These are phyloP conservation scores for Aphanomyces invadans DNA, from an alignment of 352 stramenopile species.

Conservation along the genomic window DNA sequence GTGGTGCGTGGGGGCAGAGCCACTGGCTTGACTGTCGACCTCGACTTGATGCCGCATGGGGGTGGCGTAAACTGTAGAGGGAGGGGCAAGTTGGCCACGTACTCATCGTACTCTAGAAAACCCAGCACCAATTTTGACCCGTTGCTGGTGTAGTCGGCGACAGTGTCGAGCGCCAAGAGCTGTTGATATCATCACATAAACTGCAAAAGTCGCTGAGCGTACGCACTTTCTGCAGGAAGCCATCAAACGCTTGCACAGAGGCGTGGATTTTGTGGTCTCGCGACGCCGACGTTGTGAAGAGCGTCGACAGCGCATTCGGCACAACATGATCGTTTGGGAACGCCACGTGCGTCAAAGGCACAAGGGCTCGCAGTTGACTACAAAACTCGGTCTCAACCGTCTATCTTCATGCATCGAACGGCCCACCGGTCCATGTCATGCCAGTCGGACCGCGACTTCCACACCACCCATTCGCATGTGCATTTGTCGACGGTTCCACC, in stretches of 20 bases:
- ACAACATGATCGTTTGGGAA: constrained; percentile 32
- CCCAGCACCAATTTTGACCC: constrained; percentile 48
- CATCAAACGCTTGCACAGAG: constrained; percentile 31
- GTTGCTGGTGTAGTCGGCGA: constrained; percentile 55
- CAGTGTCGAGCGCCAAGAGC: constrained; percentile 34
- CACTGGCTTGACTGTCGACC: not conserved
- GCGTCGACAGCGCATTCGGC: constrained; percentile 20
- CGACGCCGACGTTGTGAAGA: constrained; percentile 25
- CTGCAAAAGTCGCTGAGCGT: not conserved
- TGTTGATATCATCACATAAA: not conserved
- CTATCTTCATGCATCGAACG: no score
- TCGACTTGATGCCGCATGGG: constrained; percentile 26
- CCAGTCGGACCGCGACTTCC: not conserved
- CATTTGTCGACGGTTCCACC: constrained; percentile 2
- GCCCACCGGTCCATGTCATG: no score
- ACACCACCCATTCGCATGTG: constrained; percentile 14
- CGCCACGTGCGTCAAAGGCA: constrained; percentile 38
- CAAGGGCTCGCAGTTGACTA: not conserved
- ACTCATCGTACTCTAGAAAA: constrained; percentile 56
- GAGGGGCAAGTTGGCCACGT: constrained; percentile 37
- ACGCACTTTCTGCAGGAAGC: constrained; percentile 43
- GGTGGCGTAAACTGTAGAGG: constrained; percentile 39
- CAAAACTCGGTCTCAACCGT: no score
- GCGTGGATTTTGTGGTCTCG: not conserved
- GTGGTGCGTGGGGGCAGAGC: not conserved